Evolutionary conservation across 371 early-diverging fungal species (phyloP), one percentile per base, ranked within the genome.

Genomic region (Lichtheimia ornata): DNA sequence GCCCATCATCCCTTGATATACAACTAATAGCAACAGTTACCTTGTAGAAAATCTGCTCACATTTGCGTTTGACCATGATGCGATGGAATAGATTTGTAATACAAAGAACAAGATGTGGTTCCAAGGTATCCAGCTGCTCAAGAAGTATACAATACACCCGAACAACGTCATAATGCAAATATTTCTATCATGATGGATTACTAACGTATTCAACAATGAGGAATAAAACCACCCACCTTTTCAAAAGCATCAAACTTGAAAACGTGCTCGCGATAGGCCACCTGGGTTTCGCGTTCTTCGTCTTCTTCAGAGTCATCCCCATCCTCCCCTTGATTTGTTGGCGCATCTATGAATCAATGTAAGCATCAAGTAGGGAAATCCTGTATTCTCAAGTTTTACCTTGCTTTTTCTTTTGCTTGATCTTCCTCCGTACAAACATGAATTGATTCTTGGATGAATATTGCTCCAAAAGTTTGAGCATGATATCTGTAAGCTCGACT

Each of bases 51-150:
- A 87, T 57, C 5, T 84, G 74, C 47, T 82, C 77, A n/a, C 71
- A 71, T 43, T 77, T 62, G 50, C 77, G 72, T 56, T 86, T 88
- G 18, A 91, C 86, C 62, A 86, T 87, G 12, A 90, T 76, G 11
- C 92, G 79, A 62, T 91, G 88, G 49, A 91, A 81, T 73, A 90
- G 73, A 7, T 70, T 76, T 1, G 86, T 79, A 2, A 85, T 80
- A 50, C 77, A 80, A 43, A 77, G 76, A 5, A 90, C 55, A 35
- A 74, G 72, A 11, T 76, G 72, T 5, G 79, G 79, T 18, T 82
- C 68, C 30, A 89, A 55, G 1, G 68, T 69, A 2, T 60, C 62
- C 59, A 76, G 87, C 20, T 71, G 60, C 47, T 83, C 78, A 14
- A 91, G 70, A 18, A 86, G 70, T 0, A 67, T 51, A 55, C 77